Evolutionary conservation across 805 yeast species (phyloP), one percentile per base, ranked within the genome.

Genomic region (Candida odintsovae): DNA sequence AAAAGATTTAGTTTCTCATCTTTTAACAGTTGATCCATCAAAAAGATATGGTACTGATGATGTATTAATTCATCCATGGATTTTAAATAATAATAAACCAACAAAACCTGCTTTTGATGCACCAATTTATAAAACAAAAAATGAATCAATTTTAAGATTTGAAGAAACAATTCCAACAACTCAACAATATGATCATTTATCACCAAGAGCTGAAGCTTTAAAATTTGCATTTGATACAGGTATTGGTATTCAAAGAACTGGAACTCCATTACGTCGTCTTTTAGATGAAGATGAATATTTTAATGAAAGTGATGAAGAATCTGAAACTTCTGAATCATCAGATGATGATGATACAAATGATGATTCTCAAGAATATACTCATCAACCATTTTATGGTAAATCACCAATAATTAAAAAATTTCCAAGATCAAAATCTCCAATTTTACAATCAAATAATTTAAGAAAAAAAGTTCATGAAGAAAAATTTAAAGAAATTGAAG

Each of bases 211-310:
- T 0, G 86, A 80, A 41, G 89, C 92, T 1, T 74, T 88, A 66
- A 80, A 89, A 52, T 95, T 87, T 56, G 95, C 90, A 12, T 85
- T 88, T 63, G 96, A 88, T 58, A 82, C 85, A 6, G 83, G 90
- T 29, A 85, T 89, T 36, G 92, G 94, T 2, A 90, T 88, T 23
- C 92, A 87, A 60, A 78, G 96, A 49, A 61, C 63, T 1, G 61
- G 55, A 0, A 59, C 63, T 1, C 63, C 64, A 18, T 42, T 59
- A 12, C 52, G 57, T 28, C 46, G 55, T 23, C 20, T 60, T 8
- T 12, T 58, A n/a, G 60, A 56, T 12, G 56, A 55, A 43, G 59
- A 59, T 43, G 59, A 52, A 16, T 60, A 57, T 47, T 57, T 59
- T 33, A 48, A 57, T 28, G 63, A 60, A 39, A 45, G 49, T n/a